Conservation (phyloP, 2,329 filamentous ascomycete genomes). For the Sarocladiaceae sp. region DNA sequence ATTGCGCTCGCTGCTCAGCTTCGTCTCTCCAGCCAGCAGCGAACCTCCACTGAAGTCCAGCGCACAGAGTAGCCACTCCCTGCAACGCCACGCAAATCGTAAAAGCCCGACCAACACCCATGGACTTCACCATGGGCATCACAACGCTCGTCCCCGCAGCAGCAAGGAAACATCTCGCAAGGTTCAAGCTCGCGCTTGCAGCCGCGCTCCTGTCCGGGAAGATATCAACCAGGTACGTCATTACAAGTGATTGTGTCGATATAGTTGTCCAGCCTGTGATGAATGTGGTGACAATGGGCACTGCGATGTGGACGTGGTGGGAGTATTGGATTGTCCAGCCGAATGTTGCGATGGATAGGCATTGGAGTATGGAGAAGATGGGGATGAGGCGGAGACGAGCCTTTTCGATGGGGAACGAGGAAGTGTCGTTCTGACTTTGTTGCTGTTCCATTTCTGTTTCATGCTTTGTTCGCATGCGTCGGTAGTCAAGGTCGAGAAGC, state of each 20-base stretch:
- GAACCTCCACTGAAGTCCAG: constrained; percentile 39
- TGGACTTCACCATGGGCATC: constrained; percentile 42
- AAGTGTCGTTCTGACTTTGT: no score
- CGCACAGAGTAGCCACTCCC: constrained; percentile 38
- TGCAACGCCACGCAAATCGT: constrained; percentile 40
- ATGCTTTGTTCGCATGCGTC: no score
- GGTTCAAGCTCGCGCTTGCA: constrained; percentile 48
- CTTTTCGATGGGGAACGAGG: constrained; percentile 47
- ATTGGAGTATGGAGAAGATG: constrained; percentile 39
- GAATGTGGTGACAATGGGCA: constrained; percentile 47
- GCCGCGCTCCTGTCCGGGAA: constrained; percentile 45
- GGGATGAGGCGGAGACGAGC: constrained; percentile 46
- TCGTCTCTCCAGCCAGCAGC: constrained; percentile 34
- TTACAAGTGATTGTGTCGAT: constrained; percentile 42
- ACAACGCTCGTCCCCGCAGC: constrained; percentile 47
- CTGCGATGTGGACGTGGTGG: constrained; percentile 37
- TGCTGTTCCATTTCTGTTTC: no score
- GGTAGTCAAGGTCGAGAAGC: constrained; percentile 48
- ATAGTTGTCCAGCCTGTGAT: constrained; percentile 47
- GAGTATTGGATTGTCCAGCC: constrained; percentile 48
- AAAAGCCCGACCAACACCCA: constrained; percentile 42
- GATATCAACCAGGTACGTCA: constrained; percentile 50
- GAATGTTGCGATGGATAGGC: constrained; percentile 42
- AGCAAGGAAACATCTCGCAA: constrained; percentile 47
- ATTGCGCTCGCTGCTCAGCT: no score